Evolutionary conservation across 192 early-diverging fungal species (phyloP), one percentile per base, ranked within the genome.

Genomic region (Podila clonocystis): DNA sequence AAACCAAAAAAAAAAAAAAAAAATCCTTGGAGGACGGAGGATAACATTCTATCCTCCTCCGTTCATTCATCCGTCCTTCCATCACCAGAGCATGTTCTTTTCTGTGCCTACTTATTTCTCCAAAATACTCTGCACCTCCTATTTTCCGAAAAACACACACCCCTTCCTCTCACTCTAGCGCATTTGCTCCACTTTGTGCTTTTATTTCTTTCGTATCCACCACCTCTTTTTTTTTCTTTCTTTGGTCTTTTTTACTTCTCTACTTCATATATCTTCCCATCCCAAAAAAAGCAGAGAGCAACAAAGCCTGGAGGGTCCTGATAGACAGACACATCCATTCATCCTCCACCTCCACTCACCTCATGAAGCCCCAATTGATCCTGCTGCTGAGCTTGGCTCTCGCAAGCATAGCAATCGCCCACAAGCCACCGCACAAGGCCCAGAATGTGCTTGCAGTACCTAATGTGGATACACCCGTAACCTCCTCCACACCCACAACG

Each of bases 341-440:
- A 45, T 41, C 38, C 38, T 41, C 11, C 33, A 36, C 34, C 50
- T n/a, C 19, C 19, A 8, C 9, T 24, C 13, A 6, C 22, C 8
- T 55, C 52, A 79, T 72, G 75, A 79, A 24, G 34, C 49, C 75
- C 2, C 63, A 65, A 28, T 62, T 79, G 28, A 72, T 79, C 20
- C n/a, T 79, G n/a, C 38, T 79, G 20, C 33, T 72, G 64, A 79
- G 70, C 61, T 30, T 79, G 34, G 75, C 75, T 13, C 49, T 67
- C 12, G 70, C 65, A 9, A 65, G 69, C 22, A 24, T 79, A 9
- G 65, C 55, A 5, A 15, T 72, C 4, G 70, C 60, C 24, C 19
- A 55, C n/a, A 55, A 26, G 2, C 24, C n/a, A 17, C 8, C 9
- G 24, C 20, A 55, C 52, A 5, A 55, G 0, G 22, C 2, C 4